These are phyloP conservation scores for Rossbeevera mucosa DNA, from an alignment of 768 basidiomycete species.

Conservation along the genomic window DNA sequence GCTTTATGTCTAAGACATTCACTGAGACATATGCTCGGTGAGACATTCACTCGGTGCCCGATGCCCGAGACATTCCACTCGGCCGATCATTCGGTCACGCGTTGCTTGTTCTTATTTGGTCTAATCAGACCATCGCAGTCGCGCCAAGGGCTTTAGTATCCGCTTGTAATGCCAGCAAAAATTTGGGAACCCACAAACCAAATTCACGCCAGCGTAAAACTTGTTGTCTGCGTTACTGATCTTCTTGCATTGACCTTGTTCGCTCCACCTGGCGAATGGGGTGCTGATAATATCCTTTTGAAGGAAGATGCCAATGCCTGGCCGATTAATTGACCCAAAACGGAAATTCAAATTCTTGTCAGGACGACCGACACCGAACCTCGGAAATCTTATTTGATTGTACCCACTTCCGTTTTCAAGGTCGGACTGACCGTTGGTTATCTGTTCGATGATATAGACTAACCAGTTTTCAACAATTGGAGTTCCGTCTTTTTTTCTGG, in stretches of 20 bases:
- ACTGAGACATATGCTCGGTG: no score
- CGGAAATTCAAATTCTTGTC: not conserved
- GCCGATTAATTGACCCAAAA: not conserved
- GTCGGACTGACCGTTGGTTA: not conserved
- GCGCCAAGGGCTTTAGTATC: constrained; percentile 93
- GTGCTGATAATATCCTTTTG: no score
- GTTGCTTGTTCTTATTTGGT: no score
- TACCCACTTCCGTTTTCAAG: not conserved
- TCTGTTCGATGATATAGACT: constrained; percentile 14
- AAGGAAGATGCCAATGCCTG: no score
- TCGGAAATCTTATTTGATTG: not conserved
- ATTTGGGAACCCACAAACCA: constrained; percentile 60
- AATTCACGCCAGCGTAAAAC: constrained; percentile 70
- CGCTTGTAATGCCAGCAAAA: constrained; percentile 60
- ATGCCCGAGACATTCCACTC: no score
- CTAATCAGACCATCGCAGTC: constrained; percentile 83
- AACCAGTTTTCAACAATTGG: constrained; percentile 3
- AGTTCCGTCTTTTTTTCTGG: constrained; percentile 1
- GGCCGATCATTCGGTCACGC: no score
- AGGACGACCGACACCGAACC: not conserved
- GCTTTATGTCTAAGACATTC: no score
- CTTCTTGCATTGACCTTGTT: constrained; percentile 89
- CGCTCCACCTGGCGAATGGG: constrained; percentile 98
- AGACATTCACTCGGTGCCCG: no score
- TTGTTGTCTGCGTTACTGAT: constrained; percentile 87